These are phyloP conservation scores for Juglanconis oblonga DNA, from an alignment of 2,329 filamentous ascomycete species.

Conservation along the genomic window DNA sequence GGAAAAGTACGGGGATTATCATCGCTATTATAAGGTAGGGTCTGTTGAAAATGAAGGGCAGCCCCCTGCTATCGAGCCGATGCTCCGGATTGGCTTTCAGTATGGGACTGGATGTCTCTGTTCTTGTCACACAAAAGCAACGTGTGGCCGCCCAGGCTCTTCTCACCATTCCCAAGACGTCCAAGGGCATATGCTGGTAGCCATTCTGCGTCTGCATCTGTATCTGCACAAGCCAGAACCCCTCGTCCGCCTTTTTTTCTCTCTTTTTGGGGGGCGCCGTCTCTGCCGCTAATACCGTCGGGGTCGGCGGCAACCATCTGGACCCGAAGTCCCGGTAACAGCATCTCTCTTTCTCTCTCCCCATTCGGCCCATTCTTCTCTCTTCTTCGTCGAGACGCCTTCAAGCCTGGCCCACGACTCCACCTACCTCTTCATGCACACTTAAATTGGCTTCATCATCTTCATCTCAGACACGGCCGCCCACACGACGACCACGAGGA, in stretches of 20 bases:
- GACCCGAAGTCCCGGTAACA: slow-evolving; percentile 6
- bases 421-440: background rate
- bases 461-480: background rate
- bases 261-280: background rate
- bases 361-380: background rate
- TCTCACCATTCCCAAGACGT: slow-evolving; percentile 1
- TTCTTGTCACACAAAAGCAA: background rate
- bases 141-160: background rate
- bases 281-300: background rate
- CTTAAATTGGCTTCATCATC: background rate
- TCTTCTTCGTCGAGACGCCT: background rate
- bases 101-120: background rate
- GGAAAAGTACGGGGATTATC: background rate
- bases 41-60: background rate
- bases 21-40: background rate
- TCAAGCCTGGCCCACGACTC: background rate
- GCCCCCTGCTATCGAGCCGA: too few species aligned
- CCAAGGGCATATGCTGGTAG: background rate
- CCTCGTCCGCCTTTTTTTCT: background rate
- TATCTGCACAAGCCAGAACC: background rate
- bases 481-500: background rate
- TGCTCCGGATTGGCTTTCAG: background rate
- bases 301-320: background rate
- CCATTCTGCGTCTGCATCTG: background rate
- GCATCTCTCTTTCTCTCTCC: background rate